phyloP scores from a whole-genome alignment of 441 rosid species.

The Kokia cookei region DNA sequence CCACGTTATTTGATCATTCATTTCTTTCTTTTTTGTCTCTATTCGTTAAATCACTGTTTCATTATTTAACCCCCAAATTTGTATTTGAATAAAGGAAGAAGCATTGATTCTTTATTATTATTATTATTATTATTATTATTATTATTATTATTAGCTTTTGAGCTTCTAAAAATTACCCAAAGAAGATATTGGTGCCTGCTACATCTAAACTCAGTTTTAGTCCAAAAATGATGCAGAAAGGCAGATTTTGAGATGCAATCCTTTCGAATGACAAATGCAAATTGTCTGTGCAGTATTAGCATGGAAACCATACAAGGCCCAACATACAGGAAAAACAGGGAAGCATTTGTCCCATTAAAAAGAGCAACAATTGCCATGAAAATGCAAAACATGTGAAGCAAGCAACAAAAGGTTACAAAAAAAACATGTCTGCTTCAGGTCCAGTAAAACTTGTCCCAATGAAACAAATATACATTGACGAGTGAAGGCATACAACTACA shows the following conservation, averaged over 20 bases:
- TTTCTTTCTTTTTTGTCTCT: background rate
- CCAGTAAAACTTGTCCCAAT: background rate
- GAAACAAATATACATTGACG: conserved; percentile 20
- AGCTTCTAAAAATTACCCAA: background rate
- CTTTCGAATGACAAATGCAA: background rate
- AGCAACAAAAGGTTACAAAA: background rate
- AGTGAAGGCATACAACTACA: conserved; percentile 7
- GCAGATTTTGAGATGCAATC: background rate
- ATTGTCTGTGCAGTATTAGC: conserved; percentile 14
- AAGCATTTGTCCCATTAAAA: background rate
- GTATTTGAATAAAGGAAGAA: background rate
- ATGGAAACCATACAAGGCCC: background rate
- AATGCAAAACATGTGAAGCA: background rate
- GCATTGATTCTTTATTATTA: too few relatives aligned
- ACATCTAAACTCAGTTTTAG: background rate
- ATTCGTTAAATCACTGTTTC: background rate
- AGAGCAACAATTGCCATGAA: background rate
- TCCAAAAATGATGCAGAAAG: background rate
- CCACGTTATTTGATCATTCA: background rate
- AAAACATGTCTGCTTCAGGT: background rate
- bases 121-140: background rate
- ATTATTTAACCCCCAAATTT: background rate
- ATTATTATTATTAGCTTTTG: background rate
- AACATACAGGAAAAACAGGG: background rate
- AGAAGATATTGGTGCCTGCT: background rate